Evolutionary conservation across 257 asterid species (phyloP).

Genomic region (Phtheirospermum japonicum): DNA sequence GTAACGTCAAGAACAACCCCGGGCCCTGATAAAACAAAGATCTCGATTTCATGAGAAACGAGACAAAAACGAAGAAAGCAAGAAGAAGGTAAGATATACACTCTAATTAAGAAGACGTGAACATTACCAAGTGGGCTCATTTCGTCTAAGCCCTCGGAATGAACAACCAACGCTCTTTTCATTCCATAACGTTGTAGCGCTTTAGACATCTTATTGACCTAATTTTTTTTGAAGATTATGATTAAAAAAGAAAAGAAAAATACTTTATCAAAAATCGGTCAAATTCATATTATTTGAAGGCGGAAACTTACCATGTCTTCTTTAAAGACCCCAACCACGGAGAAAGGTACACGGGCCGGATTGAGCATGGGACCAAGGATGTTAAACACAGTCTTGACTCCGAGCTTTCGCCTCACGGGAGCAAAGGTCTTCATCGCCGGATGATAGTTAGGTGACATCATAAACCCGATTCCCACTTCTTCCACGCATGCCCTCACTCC

Average conservation of each 20-base stretch:
- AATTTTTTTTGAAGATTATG: constrained; percentile 21
- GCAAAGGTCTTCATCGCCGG: constrained; percentile 80
- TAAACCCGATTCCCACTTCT: constrained; percentile 79
- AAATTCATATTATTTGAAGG: too few relatives aligned
- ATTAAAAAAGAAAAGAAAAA: neutral
- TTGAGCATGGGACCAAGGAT: constrained; percentile 80
- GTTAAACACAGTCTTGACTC: constrained; percentile 75
- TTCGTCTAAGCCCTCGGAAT: constrained; percentile 81
- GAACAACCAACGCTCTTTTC: constrained; percentile 79
- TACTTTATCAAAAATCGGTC: neutral
- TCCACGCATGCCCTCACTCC: constrained; percentile 55
- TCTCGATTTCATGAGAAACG: too few relatives aligned
- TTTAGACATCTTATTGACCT: constrained; percentile 77
- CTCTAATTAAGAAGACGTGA: neutral
- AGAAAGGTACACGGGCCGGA: constrained; percentile 74
- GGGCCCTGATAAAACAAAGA: constrained; percentile 63
- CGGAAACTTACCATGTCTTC: constrained; percentile 59
- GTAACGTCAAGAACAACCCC: constrained; percentile 69
- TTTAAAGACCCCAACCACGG: constrained; percentile 77
- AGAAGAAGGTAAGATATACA: neutral
- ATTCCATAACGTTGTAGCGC: constrained; percentile 75
- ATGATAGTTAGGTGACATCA: constrained; percentile 87
- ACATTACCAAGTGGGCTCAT: constrained; percentile 84
- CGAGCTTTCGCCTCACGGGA: constrained; percentile 75
- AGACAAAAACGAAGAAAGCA: constrained; percentile 1